These are phyloP conservation scores for Arabis hirsuta DNA, from an alignment of 345 rosid species.

Conservation along the genomic window DNA sequence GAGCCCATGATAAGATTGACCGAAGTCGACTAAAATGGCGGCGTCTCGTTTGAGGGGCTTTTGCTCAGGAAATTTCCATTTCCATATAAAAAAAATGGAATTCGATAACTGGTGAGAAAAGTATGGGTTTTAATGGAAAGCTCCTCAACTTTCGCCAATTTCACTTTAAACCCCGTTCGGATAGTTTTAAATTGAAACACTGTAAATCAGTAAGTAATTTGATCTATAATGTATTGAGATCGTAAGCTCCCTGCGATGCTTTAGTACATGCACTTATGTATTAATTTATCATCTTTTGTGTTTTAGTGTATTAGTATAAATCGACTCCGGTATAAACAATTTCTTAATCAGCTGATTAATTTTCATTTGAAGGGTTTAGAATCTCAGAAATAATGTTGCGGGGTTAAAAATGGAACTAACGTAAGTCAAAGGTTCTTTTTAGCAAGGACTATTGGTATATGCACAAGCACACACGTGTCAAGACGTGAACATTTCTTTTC, in stretches of 20 bases:
- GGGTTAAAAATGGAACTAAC: background rate
- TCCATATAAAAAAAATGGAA: background rate
- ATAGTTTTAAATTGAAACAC: background rate
- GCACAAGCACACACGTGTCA: slow-evolving; percentile 32
- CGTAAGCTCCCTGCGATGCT: no score
- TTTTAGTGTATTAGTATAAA: no score
- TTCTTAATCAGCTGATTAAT: no score
- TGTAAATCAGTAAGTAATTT: no score
- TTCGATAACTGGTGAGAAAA: background rate
- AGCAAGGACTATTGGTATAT: background rate
- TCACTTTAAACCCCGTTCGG: background rate
- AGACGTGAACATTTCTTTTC: slow-evolving; percentile 4
- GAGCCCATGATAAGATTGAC: background rate
- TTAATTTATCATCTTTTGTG: no score
- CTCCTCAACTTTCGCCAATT: background rate
- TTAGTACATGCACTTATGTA: no score
- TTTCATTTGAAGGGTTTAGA: no score
- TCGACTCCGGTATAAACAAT: no score
- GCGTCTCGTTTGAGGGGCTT: slow-evolving; percentile 9
- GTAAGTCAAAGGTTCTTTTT: background rate
- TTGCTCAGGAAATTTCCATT: background rate
- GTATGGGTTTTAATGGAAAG: background rate
- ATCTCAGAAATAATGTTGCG: background rate
- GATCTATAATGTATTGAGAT: no score
- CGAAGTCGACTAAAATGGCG: background rate